Conservation (phyloP, 1,139 yeast genomes). For the Blastobotrys indianensis region DNA sequence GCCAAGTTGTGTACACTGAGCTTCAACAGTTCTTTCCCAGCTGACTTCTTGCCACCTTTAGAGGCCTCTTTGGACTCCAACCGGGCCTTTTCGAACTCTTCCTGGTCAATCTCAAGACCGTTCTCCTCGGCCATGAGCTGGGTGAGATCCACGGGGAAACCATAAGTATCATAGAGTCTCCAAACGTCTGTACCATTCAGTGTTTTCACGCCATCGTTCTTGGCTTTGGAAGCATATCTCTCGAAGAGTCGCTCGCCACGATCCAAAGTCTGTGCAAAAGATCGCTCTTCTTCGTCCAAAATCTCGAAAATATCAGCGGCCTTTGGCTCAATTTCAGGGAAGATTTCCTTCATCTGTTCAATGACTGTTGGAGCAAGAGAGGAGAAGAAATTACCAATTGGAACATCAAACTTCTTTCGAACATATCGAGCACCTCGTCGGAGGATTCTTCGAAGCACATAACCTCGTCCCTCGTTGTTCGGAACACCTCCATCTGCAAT, state of each 20-base stretch:
- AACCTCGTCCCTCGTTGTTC: conserved; percentile 98
- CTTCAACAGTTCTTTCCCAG: conserved; percentile 55
- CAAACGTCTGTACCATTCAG: conserved; percentile 93
- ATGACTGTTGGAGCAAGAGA: conserved; percentile 89
- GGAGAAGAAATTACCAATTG: conserved; percentile 89
- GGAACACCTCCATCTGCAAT: conserved; percentile 99
- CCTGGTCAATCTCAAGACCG: conserved; percentile 87
- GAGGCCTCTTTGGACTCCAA: conserved; percentile 90
- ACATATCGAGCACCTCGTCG: conserved; percentile 98
- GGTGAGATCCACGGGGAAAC: conserved; percentile 97
- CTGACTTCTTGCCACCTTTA: conserved; percentile 74
- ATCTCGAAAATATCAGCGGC: conserved; percentile 78
- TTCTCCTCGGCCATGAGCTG: conserved; percentile 98
- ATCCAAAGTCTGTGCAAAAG: conserved; percentile 90
- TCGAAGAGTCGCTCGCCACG: conserved; percentile 97
- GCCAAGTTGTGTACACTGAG: conserved; percentile 88
- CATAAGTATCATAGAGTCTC: conserved; percentile 98
- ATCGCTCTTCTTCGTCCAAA: conserved; percentile 89
- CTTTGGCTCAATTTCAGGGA: conserved; percentile 82
- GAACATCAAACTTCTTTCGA: conserved; percentile 92
- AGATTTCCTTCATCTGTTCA: conserved; percentile 77
- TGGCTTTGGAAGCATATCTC: conserved; percentile 80
- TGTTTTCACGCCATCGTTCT: conserved; percentile 66
- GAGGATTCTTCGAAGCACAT: conserved; percentile 89
- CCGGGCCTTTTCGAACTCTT: conserved; percentile 84